phyloP scores from a whole-genome alignment of 140 eudicot genomes.

The Cichorium intybus region DNA sequence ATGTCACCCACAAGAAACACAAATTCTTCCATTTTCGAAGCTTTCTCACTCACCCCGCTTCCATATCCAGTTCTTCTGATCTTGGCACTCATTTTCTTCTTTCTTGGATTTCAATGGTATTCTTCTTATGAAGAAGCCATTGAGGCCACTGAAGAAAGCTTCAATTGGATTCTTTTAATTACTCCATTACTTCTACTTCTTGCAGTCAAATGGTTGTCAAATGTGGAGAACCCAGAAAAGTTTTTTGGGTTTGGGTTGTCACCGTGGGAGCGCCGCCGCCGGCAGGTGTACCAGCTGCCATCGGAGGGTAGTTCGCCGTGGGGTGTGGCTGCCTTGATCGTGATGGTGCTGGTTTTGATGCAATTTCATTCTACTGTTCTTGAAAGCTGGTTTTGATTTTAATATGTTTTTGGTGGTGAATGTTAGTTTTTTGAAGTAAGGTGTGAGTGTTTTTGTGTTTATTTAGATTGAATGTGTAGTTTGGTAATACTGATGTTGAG shows the following conservation, averaged over 20 bases:
- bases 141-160: conserved; percentile 59
- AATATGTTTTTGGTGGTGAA: background rate
- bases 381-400: conserved; percentile 47
- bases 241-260: conserved; percentile 40
- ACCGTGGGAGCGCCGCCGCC: conserved; percentile 44
- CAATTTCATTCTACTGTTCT: conserved; percentile 72
- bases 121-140: conserved; percentile 60
- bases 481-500: background rate
- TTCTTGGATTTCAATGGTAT: conserved; percentile 69
- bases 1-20: conserved; percentile 52
- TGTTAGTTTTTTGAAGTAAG: background rate
- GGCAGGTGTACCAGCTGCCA: conserved; percentile 28
- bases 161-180: conserved; percentile 65
- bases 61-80: conserved; percentile 80
- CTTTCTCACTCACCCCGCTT: conserved; percentile 63
- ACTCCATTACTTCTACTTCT: conserved; percentile 61
- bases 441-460: background rate
- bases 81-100: conserved; percentile 49
- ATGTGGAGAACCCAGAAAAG: conserved; percentile 48
- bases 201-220: conserved; percentile 65
- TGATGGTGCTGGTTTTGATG: conserved; percentile 69
- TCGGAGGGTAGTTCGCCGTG: conserved; percentile 74
- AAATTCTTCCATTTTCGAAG: conserved; percentile 52
- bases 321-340: conserved; percentile 80
- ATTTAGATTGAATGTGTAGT: background rate